phyloP scores from a whole-genome alignment of 2,329 filamentous ascomycete species.

The Herpotrichia juniperi region DNA sequence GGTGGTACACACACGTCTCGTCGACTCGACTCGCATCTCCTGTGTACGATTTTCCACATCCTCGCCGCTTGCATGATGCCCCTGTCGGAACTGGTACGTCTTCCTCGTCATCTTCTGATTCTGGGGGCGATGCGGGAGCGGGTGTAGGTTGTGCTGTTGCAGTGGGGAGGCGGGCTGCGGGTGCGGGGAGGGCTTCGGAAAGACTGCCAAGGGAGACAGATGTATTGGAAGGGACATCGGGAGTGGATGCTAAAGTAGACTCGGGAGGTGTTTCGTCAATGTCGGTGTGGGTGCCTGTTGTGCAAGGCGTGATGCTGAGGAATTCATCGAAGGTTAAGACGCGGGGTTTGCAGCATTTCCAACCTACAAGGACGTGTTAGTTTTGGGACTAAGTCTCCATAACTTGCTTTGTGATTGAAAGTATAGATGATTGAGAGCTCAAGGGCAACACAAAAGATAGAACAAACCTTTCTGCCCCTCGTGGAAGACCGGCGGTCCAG shows the following conservation, averaged over 20 bases:
- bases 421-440: background rate
- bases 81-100: conserved; percentile 74
- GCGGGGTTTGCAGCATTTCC: conserved; percentile 98
- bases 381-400: too few species aligned
- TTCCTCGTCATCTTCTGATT: conserved; percentile 85
- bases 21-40: conserved; percentile 55
- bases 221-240: conserved; percentile 52
- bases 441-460: conserved; percentile 4
- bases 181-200: conserved; percentile 35
- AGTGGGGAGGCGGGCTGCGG: conserved; percentile 40
- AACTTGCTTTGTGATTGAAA: too few species aligned
- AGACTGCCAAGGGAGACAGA: conserved; percentile 39
- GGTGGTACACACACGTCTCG: conserved; percentile 87
- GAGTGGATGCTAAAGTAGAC: conserved; percentile 39
- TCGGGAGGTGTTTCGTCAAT: conserved; percentile 73
- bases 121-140: conserved; percentile 44
- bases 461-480: conserved; percentile 92
- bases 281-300: conserved; percentile 88
- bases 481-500: conserved; percentile 88
- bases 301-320: conserved; percentile 89
- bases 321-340: conserved; percentile 99
- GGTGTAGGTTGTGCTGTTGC: conserved; percentile 25
- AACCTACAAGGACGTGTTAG: conserved; percentile 64
- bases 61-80: conserved; percentile 76
- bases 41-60: conserved; percentile 72